A percentile compares a stretch with the other conserved stretches of the same genome.
Conservation (phyloP, 495 filamentous ascomycete species). For the Neurospora sp. region DNA sequence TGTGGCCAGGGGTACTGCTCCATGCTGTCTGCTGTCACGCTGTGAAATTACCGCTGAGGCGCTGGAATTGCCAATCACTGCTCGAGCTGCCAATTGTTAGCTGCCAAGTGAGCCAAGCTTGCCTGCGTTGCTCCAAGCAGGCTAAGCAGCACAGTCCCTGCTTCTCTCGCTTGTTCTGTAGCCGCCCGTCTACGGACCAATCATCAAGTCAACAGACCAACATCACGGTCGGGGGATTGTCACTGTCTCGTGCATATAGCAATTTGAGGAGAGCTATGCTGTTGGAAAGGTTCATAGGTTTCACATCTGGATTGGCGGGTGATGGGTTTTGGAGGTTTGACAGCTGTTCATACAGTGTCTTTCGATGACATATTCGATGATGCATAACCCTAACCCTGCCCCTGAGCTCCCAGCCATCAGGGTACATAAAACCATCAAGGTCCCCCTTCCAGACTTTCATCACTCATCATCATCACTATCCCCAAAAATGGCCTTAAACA, state of each 20-base stretch:
- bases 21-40: neutral
- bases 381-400: neutral
- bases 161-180: neutral
- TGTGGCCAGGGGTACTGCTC: neutral
- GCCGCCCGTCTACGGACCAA: neutral
- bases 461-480: conserved; percentile 68
- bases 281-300: neutral
- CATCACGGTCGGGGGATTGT: neutral
- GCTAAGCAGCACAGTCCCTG: neutral
- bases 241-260: neutral
- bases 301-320: neutral
- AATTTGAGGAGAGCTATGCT: neutral
- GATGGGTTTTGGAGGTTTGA: neutral
- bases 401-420: neutral
- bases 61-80: neutral
- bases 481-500: conserved; percentile 91
- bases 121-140: neutral
- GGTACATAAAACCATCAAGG: neutral
- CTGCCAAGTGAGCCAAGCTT: neutral
- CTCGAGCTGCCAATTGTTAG: neutral
- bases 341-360: neutral
- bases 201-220: neutral
- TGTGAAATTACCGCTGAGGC: neutral
- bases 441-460: neutral
- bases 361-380: neutral